Evolutionary conservation across 140 eudicot species (phyloP).

Genomic region (Senecio squalidus): DNA sequence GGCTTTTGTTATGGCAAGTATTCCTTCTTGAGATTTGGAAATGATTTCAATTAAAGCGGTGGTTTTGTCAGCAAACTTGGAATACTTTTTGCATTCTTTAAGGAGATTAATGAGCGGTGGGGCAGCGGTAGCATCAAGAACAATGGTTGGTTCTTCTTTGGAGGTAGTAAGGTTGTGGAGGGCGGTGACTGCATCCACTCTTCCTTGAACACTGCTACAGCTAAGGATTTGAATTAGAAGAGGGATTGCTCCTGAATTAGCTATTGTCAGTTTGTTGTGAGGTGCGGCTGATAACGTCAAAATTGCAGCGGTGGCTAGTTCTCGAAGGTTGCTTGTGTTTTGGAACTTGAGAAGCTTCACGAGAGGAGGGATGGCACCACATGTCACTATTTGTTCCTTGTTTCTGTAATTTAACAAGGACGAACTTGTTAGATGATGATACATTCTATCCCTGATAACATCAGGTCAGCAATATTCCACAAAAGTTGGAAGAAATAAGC

Average conservation of each 20-base stretch:
- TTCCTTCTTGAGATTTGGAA: constrained; percentile 48
- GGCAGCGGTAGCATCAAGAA: constrained; percentile 46
- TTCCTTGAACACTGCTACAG: constrained; percentile 56
- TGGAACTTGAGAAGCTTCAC: constrained; percentile 57
- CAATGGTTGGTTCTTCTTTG: constrained; percentile 24
- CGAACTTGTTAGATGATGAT: background rate
- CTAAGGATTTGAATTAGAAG: constrained; percentile 61
- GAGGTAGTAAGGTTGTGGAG: constrained; percentile 60
- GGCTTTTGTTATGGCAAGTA: constrained; percentile 36
- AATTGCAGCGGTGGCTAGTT: constrained; percentile 79
- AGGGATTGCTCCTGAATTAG: constrained; percentile 55
- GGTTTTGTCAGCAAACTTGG: constrained; percentile 73
- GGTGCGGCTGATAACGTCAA: constrained; percentile 63
- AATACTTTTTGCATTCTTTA: constrained; percentile 62
- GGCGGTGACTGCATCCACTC: constrained; percentile 68
- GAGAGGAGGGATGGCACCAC: constrained; percentile 72
- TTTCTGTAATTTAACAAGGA: constrained; percentile 40
- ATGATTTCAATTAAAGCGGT: constrained; percentile 48
- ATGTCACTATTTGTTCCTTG: constrained; percentile 60
- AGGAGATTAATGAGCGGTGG: constrained; percentile 67
- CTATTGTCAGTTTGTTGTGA: constrained; percentile 51
- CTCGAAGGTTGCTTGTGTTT: constrained; percentile 34
- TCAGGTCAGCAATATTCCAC: background rate
- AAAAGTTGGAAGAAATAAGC: background rate
- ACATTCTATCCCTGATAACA: background rate